These are phyloP conservation scores for Umbelopsis vinacea DNA, from an alignment of 192 early-diverging fungal genomes.

Conservation along the genomic window DNA sequence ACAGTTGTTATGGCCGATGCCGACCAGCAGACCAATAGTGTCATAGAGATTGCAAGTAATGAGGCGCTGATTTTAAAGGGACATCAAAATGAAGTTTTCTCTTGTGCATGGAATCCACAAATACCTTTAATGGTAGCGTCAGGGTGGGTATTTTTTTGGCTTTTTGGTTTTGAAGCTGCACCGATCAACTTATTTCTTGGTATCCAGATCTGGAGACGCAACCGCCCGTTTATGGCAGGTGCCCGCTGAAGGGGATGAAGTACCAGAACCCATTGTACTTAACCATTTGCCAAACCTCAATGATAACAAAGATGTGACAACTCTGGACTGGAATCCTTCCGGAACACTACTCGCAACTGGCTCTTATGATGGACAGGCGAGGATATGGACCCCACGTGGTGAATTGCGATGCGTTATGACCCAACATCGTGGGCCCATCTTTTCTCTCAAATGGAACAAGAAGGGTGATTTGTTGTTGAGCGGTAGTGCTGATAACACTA, in stretches of 20 bases:
- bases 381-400: slow-evolving; percentile 79
- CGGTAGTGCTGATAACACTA: slow-evolving; percentile 79
- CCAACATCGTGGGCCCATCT: slow-evolving; percentile 81
- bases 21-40: slow-evolving; percentile 7
- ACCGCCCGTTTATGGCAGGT: slow-evolving; percentile 88
- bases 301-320: slow-evolving; percentile 76
- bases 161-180: background rate
- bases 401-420: slow-evolving; percentile 62
- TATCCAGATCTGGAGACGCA: slow-evolving; percentile 74
- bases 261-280: slow-evolving; percentile 57
- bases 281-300: slow-evolving; percentile 54
- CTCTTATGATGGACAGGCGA: slow-evolving; percentile 81
- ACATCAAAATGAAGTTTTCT: slow-evolving; percentile 74
- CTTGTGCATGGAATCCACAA: slow-evolving; percentile 81
- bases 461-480: slow-evolving; percentile 74
- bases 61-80: slow-evolving; percentile 51
- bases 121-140: slow-evolving; percentile 72
- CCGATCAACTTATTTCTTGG: background rate
- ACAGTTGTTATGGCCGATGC: slow-evolving; percentile 18
- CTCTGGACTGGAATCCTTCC: slow-evolving; percentile 83
- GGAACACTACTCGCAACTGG: slow-evolving; percentile 85
- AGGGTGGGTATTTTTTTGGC: slow-evolving; percentile 55
- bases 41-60: slow-evolving; percentile 13
- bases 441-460: slow-evolving; percentile 87
- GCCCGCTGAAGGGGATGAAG: slow-evolving; percentile 50